A percentile compares a stretch with the other conserved stretches of the same genome.
These are phyloP conservation scores for Rhododendron mucronatum DNA, from an alignment of 148 eudicot species.

Conservation along the genomic window DNA sequence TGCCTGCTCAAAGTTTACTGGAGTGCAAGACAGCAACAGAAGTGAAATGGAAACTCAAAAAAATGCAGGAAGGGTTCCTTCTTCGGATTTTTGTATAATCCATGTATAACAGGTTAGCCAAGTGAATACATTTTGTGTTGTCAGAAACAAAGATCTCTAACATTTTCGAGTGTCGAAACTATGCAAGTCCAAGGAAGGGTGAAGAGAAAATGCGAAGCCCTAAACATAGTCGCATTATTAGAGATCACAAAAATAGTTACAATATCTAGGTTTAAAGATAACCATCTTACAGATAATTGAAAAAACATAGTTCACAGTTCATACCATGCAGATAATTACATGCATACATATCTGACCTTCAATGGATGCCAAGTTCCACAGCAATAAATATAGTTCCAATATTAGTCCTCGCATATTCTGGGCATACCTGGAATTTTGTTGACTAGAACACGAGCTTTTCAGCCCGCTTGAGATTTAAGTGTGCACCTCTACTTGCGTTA, in stretches of 20 bases:
- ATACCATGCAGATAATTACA: background rate
- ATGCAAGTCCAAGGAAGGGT: background rate
- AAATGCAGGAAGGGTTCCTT: background rate
- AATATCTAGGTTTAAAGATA: background rate
- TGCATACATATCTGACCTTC: background rate
- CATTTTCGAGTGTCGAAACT: background rate
- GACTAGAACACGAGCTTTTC: slow-evolving; percentile 64
- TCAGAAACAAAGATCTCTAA: background rate
- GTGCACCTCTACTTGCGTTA: slow-evolving; percentile 79
- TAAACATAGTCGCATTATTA: background rate
- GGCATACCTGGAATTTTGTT: slow-evolving; percentile 69
- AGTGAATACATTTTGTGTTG: background rate
- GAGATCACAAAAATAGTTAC: background rate
- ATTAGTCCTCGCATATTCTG: background rate
- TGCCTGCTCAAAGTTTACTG: background rate
- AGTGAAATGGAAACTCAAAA: background rate
- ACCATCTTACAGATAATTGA: background rate
- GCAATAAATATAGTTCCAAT: background rate
- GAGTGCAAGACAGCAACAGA: background rate
- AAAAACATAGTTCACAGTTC: background rate
- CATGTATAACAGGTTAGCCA: background rate
- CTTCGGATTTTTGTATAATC: background rate
- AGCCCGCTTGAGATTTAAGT: slow-evolving; percentile 64
- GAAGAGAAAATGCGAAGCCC: background rate
- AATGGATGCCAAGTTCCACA: background rate